Evolutionary conservation across 495 filamentous ascomycete genomes (phyloP).

Genomic region (Aspergillus saccharolyticus): DNA sequence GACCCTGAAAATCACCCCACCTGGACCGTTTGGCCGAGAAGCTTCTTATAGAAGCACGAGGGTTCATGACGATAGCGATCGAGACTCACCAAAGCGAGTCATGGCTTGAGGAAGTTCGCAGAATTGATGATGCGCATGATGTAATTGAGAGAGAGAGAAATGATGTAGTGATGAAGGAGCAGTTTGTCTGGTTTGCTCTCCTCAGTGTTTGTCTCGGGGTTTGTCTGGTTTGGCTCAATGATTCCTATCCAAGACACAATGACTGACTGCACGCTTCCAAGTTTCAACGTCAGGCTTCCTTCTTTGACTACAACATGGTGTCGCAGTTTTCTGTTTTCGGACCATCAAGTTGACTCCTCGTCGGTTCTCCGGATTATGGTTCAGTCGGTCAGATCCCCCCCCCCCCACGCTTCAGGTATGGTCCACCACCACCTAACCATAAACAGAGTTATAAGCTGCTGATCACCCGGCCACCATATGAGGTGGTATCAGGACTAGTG

Average conservation of each 20-base stretch:
- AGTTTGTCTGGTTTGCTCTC: background rate
- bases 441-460: background rate
- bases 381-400: background rate
- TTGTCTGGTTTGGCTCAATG: background rate
- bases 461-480: background rate
- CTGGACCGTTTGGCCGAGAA: background rate
- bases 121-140: background rate
- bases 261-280: too few species aligned
- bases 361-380: too few species aligned
- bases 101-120: background rate
- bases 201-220: background rate
- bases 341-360: too few species aligned
- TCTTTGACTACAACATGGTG: too few species aligned
- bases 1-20: background rate
- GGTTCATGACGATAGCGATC: background rate
- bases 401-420: background rate
- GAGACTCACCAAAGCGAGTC: background rate
- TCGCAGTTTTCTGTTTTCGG: too few species aligned
- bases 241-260: too few species aligned
- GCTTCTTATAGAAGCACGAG: background rate
- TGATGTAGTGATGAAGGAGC: background rate
- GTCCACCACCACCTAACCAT: background rate
- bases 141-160: background rate
- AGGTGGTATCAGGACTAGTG: background rate
- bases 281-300: too few species aligned